phyloP scores from a whole-genome alignment of 2,329 filamentous ascomycete genomes.

The Hortaea werneckii region DNA sequence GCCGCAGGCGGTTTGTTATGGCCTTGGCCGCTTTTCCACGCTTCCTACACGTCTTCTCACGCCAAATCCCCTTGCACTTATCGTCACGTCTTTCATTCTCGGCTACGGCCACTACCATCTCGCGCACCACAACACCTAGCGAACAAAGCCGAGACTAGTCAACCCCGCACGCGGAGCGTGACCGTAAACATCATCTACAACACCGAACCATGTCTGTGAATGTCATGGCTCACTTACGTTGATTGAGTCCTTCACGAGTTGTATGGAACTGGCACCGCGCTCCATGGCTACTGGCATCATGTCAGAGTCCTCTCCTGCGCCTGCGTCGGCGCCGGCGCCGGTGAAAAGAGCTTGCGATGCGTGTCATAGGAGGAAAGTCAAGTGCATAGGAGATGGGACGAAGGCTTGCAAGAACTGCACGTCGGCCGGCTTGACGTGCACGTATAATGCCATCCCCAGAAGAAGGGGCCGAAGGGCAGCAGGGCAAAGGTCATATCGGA shows the following conservation, averaged over 20 bases:
- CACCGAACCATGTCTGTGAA: neutral
- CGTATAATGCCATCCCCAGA: slow-evolving; percentile 56
- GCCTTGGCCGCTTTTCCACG: too few species aligned
- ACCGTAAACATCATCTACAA: neutral
- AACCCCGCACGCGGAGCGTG: neutral
- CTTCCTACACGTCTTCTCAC: too few species aligned
- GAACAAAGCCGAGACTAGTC: neutral
- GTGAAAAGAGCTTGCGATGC: slow-evolving; percentile 25
- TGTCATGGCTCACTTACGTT: too few species aligned
- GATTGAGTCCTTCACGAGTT: too few species aligned
- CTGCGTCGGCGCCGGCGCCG: slow-evolving; percentile 2
- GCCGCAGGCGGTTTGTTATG: too few species aligned
- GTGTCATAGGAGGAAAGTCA: slow-evolving; percentile 41
- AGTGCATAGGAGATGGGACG: slow-evolving; percentile 41
- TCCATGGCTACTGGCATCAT: slow-evolving; percentile 1
- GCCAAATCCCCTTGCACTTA: too few species aligned
- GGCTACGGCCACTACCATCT: neutral
- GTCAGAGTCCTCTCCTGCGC: slow-evolving; percentile 10
- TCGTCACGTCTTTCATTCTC: too few species aligned
- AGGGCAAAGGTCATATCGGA: slow-evolving; percentile 54
- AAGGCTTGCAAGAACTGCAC: slow-evolving; percentile 52
- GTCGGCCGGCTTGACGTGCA: slow-evolving; percentile 50
- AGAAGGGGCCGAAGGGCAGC: slow-evolving; percentile 53
- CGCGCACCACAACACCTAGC: neutral
- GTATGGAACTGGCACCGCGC: neutral